A percentile compares a stretch with the other conserved stretches of the same genome.
Evolutionary conservation across 2,329 filamentous ascomycete genomes (phyloP).

Genomic region (Aspergillus ochraceus): DNA sequence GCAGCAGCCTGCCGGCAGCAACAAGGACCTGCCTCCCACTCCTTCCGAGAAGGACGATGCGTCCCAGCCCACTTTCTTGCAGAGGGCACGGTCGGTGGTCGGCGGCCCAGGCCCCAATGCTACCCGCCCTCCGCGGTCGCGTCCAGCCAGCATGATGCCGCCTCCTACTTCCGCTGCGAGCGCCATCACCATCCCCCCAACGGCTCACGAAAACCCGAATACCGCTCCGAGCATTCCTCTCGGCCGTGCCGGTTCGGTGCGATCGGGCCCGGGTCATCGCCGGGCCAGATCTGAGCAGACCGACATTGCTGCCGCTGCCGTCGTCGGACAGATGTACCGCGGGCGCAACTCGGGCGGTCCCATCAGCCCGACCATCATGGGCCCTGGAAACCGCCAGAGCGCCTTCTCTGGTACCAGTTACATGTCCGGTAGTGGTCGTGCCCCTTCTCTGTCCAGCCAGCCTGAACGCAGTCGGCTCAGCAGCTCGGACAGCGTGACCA

Average conservation of each 20-base stretch:
- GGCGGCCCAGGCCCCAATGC: conserved; percentile 34
- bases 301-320: conserved; percentile 58
- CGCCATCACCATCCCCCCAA: conserved; percentile 21
- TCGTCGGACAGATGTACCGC: conserved; percentile 89
- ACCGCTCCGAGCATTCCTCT: conserved; percentile 52
- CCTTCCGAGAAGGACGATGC: conserved; percentile 57
- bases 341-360: conserved; percentile 57
- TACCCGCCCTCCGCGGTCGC: conserved; percentile 43
- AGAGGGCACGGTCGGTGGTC: conserved; percentile 62
- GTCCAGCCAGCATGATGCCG: conserved; percentile 47
- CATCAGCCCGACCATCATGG: conserved; percentile 53
- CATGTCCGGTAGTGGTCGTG: conserved; percentile 55
- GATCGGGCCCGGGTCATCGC: conserved; percentile 38
- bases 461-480: conserved; percentile 55
- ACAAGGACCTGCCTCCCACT: conserved; percentile 83
- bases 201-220: conserved; percentile 47
- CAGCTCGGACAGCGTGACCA: conserved; percentile 63
- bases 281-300: conserved; percentile 52
- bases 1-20: conserved; percentile 39
- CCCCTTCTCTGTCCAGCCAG: conserved; percentile 52
- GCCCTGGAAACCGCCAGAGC: conserved; percentile 41
- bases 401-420: conserved; percentile 46
- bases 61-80: conserved; percentile 51
- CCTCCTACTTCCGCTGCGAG: conserved; percentile 34
- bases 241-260: conserved; percentile 41